phyloP scores from a whole-genome alignment of 2,329 filamentous ascomycete genomes.

The Pleomassaria siparia region DNA sequence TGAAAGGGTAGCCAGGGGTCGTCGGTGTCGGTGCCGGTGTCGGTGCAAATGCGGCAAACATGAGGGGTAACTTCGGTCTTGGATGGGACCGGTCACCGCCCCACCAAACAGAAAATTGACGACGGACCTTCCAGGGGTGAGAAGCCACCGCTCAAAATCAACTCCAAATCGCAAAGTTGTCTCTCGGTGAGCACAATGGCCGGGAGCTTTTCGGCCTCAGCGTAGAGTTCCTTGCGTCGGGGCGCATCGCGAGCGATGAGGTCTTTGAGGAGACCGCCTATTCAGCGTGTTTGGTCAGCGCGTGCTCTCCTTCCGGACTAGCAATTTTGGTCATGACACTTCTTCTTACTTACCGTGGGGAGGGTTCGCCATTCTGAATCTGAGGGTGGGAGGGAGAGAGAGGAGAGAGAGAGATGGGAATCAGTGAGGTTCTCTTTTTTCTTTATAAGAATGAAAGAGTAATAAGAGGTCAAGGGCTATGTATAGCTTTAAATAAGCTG shows the following conservation, averaged over 20 bases:
- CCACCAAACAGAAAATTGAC: conserved; percentile 15
- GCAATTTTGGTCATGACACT: not conserved
- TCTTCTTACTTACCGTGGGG: conserved; percentile 54
- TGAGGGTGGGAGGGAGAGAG: conserved; percentile 9
- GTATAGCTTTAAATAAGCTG: too few relatives aligned
- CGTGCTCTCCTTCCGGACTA: not conserved
- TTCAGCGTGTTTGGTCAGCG: not conserved
- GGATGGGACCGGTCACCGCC: too few relatives aligned
- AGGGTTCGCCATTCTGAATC: conserved; percentile 51
- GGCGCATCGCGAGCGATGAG: conserved; percentile 89
- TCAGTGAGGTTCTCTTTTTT: too few relatives aligned
- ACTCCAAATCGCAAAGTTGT: conserved; percentile 95
- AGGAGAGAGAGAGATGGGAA: conserved; percentile 5
- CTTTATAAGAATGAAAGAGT: conserved; percentile 1
- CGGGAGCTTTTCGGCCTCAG: conserved; percentile 83
- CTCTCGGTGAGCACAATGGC: conserved; percentile 85
- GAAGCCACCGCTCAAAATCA: conserved; percentile 97
- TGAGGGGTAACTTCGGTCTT: conserved; percentile 23
- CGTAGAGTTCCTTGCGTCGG: conserved; percentile 74
- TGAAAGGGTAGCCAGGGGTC: not conserved
- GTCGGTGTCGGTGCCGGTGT: conserved; percentile 3
- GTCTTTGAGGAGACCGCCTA: conserved; percentile 95
- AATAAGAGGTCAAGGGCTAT: not conserved
- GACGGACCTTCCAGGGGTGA: conserved; percentile 89
- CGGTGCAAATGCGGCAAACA: conserved; percentile 28